Base-by-base conservation (phyloP, 1,284 basidiomycete species). In the Caloboletus firmus region DNA sequence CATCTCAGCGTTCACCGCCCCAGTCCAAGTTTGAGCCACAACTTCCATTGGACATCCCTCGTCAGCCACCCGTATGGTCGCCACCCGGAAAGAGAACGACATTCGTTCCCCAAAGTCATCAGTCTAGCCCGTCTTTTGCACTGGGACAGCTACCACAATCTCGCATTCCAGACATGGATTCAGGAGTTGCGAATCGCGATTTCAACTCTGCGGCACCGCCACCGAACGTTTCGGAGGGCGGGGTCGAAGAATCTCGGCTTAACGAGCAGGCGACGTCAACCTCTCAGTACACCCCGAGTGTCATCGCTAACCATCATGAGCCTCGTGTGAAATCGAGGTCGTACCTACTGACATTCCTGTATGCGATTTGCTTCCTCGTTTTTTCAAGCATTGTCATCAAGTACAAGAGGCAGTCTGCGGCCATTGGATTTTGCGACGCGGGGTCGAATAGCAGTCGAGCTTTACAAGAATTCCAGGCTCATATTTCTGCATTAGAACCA, bases 341-440 rank as follows among this genome's bases (percentile, higher is more conserved):
- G 30, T 58, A 67, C 55, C 55, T 75, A 45, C 59, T 74, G 40
- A 74, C 75, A 48, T 32, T 81, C 53, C 15, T 81, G 66, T 41
- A 79, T 55, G 43, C 66, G 57, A 62, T 78, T 7, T 54, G 78
- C 34, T 53, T 77, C 17, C 52, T 79, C 15, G 65, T 74, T 47
- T 59, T 73, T 26, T 72, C 76, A 17, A 70, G 78, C 59, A 63
- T 79, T 37, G 67, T 78, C 37, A 68, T 76, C 59, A 74, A 79
- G 28, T 87, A 82, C 74, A 90, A 89, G 71, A 59, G 67, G 6
- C 81, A 89, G 57, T 93, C 90, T 5, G 72, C 85, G 1, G 70
- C 78, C 2, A 84, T 94, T 61, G 94, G 95, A 1, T 97, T 84
- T 74, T 97, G 94, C 71, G 87, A 94, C 62, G 72, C 83, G 11